Conservation (phyloP, 2,329 filamentous ascomycete genomes). For the Monosporascus sp. region DNA sequence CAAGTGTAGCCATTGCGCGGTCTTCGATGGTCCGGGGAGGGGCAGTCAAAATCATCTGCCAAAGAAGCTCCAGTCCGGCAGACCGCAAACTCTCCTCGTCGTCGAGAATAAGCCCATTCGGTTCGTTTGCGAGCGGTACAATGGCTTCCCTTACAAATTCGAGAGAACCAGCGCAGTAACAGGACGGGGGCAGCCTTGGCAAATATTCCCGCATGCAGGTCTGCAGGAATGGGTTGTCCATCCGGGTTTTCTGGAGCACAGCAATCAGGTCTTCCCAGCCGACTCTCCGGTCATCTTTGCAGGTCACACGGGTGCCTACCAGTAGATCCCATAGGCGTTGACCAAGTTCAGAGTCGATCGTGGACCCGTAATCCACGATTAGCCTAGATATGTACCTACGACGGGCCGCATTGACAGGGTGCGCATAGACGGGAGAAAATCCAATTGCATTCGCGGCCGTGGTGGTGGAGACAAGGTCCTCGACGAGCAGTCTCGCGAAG, state of each 20-base stretch:
- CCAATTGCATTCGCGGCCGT: constrained; percentile 34
- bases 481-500: constrained; percentile 56
- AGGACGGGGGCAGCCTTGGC: constrained; percentile 49
- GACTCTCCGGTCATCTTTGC: constrained; percentile 54
- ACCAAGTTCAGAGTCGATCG: constrained; percentile 58
- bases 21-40: constrained; percentile 61
- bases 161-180: constrained; percentile 57
- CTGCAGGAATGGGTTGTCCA: constrained; percentile 51
- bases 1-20: constrained; percentile 64
- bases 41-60: constrained; percentile 72
- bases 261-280: constrained; percentile 65
- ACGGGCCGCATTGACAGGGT: constrained; percentile 44
- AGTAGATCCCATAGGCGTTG: constrained; percentile 66
- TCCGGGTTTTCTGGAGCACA: constrained; percentile 34
- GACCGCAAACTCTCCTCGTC: constrained; percentile 47
- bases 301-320: constrained; percentile 59
- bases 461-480: constrained; percentile 57
- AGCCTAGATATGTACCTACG: constrained; percentile 54
- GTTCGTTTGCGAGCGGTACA: constrained; percentile 40
- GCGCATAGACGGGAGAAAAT: constrained; percentile 41
- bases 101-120: constrained; percentile 41
- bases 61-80: constrained; percentile 65
- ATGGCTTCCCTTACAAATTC: constrained; percentile 56
- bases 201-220: constrained; percentile 53
- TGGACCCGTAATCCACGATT: constrained; percentile 53